A percentile compares a stretch with the other conserved stretches of the same genome.
These are phyloP conservation scores for Gremmenia infestans DNA, from an alignment of 2,329 filamentous ascomycete genomes.

Conservation along the genomic window DNA sequence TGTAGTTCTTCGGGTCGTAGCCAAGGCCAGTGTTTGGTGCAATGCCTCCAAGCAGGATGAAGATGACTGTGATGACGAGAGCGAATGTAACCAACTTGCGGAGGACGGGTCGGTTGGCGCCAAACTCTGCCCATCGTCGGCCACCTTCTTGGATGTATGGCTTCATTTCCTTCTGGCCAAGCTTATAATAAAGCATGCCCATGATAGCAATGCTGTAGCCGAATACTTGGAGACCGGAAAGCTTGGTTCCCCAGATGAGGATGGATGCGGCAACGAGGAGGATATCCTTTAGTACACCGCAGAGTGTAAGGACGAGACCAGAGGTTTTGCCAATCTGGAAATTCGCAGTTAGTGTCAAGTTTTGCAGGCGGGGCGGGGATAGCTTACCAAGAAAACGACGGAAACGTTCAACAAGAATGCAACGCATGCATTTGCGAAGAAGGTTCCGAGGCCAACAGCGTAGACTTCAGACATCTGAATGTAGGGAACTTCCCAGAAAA, in stretches of 20 bases:
- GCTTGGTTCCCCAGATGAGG: slow-evolving; percentile 73
- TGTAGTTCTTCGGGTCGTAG: slow-evolving; percentile 42
- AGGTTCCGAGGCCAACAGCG: slow-evolving; percentile 65
- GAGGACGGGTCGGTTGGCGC: slow-evolving; percentile 67
- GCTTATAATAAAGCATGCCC: slow-evolving; percentile 83
- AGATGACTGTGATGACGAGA: slow-evolving; percentile 56
- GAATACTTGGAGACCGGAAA: slow-evolving; percentile 72
- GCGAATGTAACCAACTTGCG: slow-evolving; percentile 73
- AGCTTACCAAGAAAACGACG: slow-evolving; percentile 75
- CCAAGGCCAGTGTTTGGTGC: slow-evolving; percentile 55
- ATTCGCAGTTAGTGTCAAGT: background rate
- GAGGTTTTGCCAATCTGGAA: slow-evolving; percentile 79
- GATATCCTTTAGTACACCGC: slow-evolving; percentile 84
- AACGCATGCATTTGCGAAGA: slow-evolving; percentile 71
- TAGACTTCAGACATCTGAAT: slow-evolving; percentile 66
- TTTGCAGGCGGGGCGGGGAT: slow-evolving; percentile 1
- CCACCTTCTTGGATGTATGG: slow-evolving; percentile 67
- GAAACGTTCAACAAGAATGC: slow-evolving; percentile 82
- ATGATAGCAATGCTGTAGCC: slow-evolving; percentile 75
- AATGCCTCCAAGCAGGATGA: slow-evolving; percentile 65
- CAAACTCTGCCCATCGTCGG: slow-evolving; percentile 83
- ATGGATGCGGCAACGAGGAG: slow-evolving; percentile 75
- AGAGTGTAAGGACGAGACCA: slow-evolving; percentile 79
- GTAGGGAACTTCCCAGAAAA: slow-evolving; percentile 68
- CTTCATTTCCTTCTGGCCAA: slow-evolving; percentile 77